A percentile compares a stretch with the other conserved stretches of the same genome.
phyloP scores from a whole-genome alignment of 2,329 filamentous ascomycete genomes.

The Nannizzia gypsea region DNA sequence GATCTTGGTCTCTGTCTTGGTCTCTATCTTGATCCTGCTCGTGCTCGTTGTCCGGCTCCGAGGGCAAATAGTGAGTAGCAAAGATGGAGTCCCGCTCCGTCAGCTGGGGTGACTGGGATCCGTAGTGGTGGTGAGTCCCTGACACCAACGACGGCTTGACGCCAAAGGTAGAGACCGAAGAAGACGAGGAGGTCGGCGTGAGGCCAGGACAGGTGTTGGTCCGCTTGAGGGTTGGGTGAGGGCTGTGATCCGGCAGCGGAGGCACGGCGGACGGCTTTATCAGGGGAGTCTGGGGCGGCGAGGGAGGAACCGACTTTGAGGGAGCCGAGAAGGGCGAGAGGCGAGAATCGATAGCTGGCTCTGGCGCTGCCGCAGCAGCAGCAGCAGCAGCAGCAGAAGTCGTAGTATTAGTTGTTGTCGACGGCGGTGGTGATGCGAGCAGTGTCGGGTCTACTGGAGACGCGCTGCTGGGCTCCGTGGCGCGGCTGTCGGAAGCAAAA shows the following conservation, averaged over 20 bases:
- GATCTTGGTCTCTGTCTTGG: slow-evolving; percentile 17
- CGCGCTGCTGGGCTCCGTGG: slow-evolving; percentile 17
- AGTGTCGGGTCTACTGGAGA: not conserved
- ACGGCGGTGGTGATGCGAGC: no score
- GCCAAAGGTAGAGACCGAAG: not conserved
- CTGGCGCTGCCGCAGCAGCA: not conserved
- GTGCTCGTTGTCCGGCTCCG: slow-evolving; percentile 15
- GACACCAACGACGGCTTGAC: slow-evolving; percentile 9
- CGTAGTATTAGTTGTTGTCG: not conserved
- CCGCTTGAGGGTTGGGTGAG: slow-evolving; percentile 12
- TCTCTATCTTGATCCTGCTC: no score
- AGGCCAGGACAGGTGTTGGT: slow-evolving; percentile 14
- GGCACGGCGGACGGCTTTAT: slow-evolving; percentile 21
- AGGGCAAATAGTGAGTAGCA: slow-evolving; percentile 47
- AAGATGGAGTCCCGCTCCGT: slow-evolving; percentile 54
- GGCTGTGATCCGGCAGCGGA: not conserved
- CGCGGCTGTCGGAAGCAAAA: slow-evolving; percentile 32
- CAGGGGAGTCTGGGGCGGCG: slow-evolving; percentile 25
- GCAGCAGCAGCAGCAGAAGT: not conserved
- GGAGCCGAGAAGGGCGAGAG: slow-evolving; percentile 25
- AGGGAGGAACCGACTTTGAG: slow-evolving; percentile 21
- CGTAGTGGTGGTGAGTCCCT: slow-evolving; percentile 9
- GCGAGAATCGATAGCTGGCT: slow-evolving; percentile 16
- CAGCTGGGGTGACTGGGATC: slow-evolving; percentile 38
- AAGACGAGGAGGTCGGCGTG: slow-evolving; percentile 1